phyloP scores from a whole-genome alignment of 2,329 filamentous ascomycete species.

The Fusarium oxysporum region DNA sequence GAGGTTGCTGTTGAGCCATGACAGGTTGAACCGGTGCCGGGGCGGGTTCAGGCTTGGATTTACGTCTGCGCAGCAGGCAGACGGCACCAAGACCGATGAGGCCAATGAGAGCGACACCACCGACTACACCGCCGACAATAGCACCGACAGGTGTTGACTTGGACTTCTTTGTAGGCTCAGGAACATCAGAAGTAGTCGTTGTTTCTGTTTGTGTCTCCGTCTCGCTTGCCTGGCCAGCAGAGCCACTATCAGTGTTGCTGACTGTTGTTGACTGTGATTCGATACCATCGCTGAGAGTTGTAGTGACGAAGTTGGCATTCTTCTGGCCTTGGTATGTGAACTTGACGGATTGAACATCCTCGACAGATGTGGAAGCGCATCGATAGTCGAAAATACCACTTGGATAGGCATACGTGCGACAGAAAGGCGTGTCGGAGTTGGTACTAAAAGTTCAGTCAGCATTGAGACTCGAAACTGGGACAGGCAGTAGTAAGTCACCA shows the following conservation, averaged over 20 bases:
- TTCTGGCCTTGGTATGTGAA: background rate
- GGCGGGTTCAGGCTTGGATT: background rate
- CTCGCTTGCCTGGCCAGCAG: fast-evolving
- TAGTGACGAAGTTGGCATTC: background rate
- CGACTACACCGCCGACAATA: background rate
- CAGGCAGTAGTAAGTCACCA: background rate
- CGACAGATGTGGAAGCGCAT: background rate
- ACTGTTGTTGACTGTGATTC: background rate
- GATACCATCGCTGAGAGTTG: background rate
- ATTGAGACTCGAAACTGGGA: background rate
- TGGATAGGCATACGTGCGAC: conserved; percentile 1
- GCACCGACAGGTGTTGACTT: background rate
- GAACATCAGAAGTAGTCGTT: background rate
- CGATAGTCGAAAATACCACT: background rate
- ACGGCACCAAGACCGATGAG: background rate
- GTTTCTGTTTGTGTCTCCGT: background rate
- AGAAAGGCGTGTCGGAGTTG: background rate
- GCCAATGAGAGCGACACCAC: background rate
- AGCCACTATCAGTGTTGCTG: fast-evolving
- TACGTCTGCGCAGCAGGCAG: background rate
- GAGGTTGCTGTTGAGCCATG: background rate
- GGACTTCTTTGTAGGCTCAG: background rate
- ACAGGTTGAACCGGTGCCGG: background rate
- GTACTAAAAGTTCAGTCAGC: fast-evolving
- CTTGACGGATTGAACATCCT: fast-evolving